These are phyloP conservation scores for Gypsophila paniculata DNA, from an alignment of 179 eudicot genomes.

Conservation along the genomic window DNA sequence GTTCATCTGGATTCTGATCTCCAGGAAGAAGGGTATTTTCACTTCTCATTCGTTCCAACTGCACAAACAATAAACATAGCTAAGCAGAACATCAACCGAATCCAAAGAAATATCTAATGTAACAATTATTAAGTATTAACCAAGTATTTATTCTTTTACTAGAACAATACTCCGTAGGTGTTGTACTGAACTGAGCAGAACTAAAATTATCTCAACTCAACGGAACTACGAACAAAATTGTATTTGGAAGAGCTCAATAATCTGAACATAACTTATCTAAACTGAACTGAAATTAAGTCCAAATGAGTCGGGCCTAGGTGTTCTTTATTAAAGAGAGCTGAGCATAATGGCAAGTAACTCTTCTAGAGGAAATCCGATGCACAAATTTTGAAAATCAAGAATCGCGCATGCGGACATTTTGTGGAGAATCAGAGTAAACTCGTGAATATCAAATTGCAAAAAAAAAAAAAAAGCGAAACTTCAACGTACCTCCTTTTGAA, in stretches of 20 bases:
- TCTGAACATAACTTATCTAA: too few species aligned
- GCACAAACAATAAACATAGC: slow-evolving; percentile 26
- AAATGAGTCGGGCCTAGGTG: background rate
- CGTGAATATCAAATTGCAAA: background rate
- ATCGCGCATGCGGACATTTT: background rate
- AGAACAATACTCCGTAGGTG: background rate
- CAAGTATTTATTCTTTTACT: background rate
- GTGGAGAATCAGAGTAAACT: background rate
- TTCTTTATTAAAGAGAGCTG: background rate
- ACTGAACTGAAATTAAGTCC: too few species aligned
- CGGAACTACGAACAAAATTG: too few species aligned
- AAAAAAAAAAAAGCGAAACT: background rate
- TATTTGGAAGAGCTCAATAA: too few species aligned
- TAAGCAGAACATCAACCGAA: slow-evolving; percentile 14
- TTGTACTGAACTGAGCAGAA: too few species aligned
- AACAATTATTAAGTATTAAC: background rate
- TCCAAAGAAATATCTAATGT: background rate
- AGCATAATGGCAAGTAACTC: background rate
- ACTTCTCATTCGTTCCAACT: slow-evolving; percentile 80
- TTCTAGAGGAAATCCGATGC: background rate
- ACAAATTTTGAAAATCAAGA: background rate
- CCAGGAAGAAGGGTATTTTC: slow-evolving; percentile 48
- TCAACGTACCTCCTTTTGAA: slow-evolving; percentile 73
- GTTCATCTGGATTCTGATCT: slow-evolving; percentile 36
- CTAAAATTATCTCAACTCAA: too few species aligned